Evolutionary conservation across 2,329 filamentous ascomycete species (phyloP).

Genomic region (Knoxdaviesia proteae): DNA sequence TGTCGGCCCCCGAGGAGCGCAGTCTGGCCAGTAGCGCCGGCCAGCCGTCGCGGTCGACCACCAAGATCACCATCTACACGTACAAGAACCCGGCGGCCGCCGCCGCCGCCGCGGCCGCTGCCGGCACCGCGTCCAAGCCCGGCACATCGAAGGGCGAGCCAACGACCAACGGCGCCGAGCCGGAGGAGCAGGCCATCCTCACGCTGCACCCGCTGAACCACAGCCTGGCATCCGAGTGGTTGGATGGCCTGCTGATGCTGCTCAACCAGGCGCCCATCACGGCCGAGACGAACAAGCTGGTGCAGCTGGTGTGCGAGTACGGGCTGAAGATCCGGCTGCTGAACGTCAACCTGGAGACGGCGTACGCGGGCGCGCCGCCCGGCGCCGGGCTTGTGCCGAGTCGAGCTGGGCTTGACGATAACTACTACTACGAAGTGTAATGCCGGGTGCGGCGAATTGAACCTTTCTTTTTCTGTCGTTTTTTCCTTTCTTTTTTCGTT

Average conservation of each 20-base stretch:
- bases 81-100: slow-evolving; percentile 26
- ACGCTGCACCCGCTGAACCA: slow-evolving; percentile 67
- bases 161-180: slow-evolving; percentile 14
- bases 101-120: slow-evolving; percentile 8
- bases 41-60: slow-evolving; percentile 7
- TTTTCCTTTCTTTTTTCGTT: not conserved
- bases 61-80: slow-evolving; percentile 77
- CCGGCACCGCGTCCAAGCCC: slow-evolving; percentile 5
- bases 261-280: slow-evolving; percentile 91
- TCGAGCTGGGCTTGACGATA: slow-evolving; percentile 69
- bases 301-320: slow-evolving; percentile 71
- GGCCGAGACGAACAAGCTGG: slow-evolving; percentile 80
- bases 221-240: slow-evolving; percentile 80
- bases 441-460: not conserved
- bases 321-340: slow-evolving; percentile 80
- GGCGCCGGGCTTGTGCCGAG: slow-evolving; percentile 60
- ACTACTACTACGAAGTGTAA: slow-evolving; percentile 77
- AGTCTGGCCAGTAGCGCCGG: slow-evolving; percentile 23
- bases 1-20: slow-evolving; percentile 42
- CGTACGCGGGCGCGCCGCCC: slow-evolving; percentile 43
- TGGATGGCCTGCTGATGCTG: slow-evolving; percentile 87
- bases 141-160: slow-evolving; percentile 8
- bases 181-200: slow-evolving; percentile 51
- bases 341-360: slow-evolving; percentile 71
- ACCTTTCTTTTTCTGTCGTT: not conserved